phyloP scores from a whole-genome alignment of 2,329 filamentous ascomycete genomes.

The Metarhizium humberi region DNA sequence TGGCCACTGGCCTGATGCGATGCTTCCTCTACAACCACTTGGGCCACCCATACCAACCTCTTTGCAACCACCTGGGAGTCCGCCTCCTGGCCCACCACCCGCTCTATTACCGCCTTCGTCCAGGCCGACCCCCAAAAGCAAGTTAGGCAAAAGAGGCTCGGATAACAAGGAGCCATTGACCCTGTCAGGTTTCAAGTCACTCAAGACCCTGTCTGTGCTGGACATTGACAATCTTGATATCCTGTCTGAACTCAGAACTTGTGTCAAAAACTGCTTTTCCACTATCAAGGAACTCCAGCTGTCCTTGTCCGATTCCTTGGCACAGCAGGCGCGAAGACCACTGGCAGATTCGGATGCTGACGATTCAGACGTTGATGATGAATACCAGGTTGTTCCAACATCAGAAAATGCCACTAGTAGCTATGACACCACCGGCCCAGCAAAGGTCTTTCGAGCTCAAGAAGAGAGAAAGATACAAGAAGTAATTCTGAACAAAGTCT shows the following conservation, averaged over 20 bases:
- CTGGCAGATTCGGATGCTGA: slow-evolving; percentile 31
- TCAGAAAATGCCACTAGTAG: slow-evolving; percentile 15
- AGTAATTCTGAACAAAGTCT: slow-evolving; percentile 39
- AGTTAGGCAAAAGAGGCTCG: slow-evolving; percentile 20
- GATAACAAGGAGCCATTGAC: slow-evolving; percentile 36
- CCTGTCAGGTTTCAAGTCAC: slow-evolving; percentile 45
- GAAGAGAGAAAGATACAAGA: slow-evolving; percentile 48
- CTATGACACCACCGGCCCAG: slow-evolving; percentile 31
- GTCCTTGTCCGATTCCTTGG: slow-evolving; percentile 47
- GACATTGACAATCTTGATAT: slow-evolving; percentile 53
- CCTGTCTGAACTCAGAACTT: slow-evolving; percentile 44
- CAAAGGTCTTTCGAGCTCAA: slow-evolving; percentile 37
- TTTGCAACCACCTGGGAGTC: slow-evolving; percentile 9
- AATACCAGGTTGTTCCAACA: slow-evolving; percentile 37
- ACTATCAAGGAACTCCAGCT: slow-evolving; percentile 46
- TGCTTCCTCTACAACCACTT: slow-evolving; percentile 13
- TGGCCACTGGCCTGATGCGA: slow-evolving; percentile 17
- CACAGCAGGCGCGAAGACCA: slow-evolving; percentile 28
- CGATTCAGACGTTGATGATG: slow-evolving; percentile 45
- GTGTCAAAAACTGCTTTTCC: slow-evolving; percentile 43
- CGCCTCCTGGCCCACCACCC: slow-evolving; percentile 15
- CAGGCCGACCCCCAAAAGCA: slow-evolving; percentile 26
- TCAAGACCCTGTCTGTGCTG: slow-evolving; percentile 44
- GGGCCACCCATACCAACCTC: slow-evolving; percentile 9
- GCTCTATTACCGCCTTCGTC: slow-evolving; percentile 23